Evolutionary conservation across 352 stramenopile species (phyloP).

Genomic region (Pythium sp.): DNA sequence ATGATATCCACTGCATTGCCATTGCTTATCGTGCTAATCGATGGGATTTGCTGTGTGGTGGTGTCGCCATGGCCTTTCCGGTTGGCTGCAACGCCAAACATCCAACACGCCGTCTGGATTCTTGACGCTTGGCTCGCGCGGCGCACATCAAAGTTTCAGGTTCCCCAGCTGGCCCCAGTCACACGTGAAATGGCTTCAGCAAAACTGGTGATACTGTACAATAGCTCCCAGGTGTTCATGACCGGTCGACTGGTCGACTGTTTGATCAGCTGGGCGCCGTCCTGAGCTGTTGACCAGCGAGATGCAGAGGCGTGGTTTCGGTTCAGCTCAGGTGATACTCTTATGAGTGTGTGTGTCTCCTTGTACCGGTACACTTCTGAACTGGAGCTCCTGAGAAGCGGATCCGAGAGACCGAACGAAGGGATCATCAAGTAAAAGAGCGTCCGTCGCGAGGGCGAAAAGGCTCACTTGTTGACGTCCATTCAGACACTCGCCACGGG

Average conservation of each 20-base stretch:
- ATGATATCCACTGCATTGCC: not conserved
- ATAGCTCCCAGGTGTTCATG: not conserved
- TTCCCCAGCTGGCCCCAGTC: not conserved
- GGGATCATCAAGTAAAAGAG: not conserved
- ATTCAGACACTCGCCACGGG: conserved; percentile 2
- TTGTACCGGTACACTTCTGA: conserved; percentile 4
- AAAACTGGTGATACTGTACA: too few relatives aligned
- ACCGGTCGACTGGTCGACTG: not conserved
- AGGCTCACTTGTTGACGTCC: not conserved
- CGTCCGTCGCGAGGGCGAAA: not conserved
- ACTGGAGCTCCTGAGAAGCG: conserved; percentile 6
- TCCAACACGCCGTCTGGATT: not conserved
- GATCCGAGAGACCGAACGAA: too few relatives aligned
- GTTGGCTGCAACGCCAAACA: not conserved
- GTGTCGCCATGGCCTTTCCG: conserved; percentile 1
- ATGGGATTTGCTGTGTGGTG: not conserved
- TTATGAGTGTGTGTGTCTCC: conserved; percentile 14
- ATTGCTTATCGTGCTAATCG: not conserved
- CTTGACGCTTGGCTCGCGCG: not conserved
- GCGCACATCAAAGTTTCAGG: not conserved
- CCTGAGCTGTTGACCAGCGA: conserved; percentile 7
- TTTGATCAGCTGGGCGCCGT: not conserved
- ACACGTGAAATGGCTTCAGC: conserved; percentile 3
- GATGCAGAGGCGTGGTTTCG: not conserved
- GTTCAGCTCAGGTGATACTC: conserved; percentile 8